Percentiles rank a stretch among this genome's conserved stretches.
These are phyloP conservation scores for Fusarium albidum DNA, from an alignment of 2,329 filamentous ascomycete genomes.

Conservation along the genomic window DNA sequence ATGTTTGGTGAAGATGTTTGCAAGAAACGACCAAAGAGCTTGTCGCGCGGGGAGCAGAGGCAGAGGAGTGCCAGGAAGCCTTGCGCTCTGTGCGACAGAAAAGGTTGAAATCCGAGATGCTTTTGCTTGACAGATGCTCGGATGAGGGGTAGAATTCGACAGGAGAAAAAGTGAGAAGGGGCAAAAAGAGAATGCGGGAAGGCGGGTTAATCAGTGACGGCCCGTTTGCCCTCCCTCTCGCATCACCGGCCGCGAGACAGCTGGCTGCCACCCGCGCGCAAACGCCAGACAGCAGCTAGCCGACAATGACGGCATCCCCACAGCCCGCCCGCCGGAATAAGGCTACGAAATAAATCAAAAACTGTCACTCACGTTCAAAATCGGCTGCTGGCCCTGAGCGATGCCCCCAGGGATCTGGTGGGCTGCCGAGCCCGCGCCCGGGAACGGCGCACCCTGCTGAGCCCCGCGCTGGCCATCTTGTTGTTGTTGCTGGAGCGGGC, in stretches of 20 bases:
- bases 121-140: neutral
- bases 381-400: constrained; percentile 54
- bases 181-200: constrained; percentile 11
- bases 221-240: constrained; percentile 13
- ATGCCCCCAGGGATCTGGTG: constrained; percentile 51
- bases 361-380: constrained; percentile 58
- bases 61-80: neutral
- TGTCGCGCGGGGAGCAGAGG: constrained; percentile 1
- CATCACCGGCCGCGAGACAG: constrained; percentile 26
- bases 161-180: neutral
- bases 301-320: constrained; percentile 6
- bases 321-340: neutral
- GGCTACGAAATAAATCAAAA: neutral
- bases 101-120: neutral
- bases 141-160: constrained; percentile 6
- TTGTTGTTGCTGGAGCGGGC: constrained; percentile 70
- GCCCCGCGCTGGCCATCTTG: constrained; percentile 69
- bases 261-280: constrained; percentile 22
- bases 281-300: constrained; percentile 3
- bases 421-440: constrained; percentile 53
- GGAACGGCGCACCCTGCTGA: constrained; percentile 53
- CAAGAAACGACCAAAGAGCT: neutral
- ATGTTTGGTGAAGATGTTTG: constrained; percentile 16
- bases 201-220: constrained; percentile 24
- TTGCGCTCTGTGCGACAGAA: constrained; percentile 6